Evolutionary conservation across 805 yeast genomes (phyloP).

Genomic region (Wickerhamomyces bisporus): DNA sequence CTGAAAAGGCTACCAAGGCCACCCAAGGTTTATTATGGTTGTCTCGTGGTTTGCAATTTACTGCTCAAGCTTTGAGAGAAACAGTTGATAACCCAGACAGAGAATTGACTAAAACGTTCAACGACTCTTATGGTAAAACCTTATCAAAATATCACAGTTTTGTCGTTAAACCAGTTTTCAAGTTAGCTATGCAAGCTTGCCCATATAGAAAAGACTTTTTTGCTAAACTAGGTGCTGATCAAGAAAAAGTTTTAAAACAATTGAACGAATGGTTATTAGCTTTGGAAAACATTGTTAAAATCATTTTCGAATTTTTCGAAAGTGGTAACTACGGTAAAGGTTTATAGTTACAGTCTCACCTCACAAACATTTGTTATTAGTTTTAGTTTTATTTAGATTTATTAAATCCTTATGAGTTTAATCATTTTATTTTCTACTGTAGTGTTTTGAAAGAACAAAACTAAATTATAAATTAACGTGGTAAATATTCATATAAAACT

Average conservation of each 20-base stretch:
- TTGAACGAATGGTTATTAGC: constrained; percentile 71
- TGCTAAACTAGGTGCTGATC: constrained; percentile 73
- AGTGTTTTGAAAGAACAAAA: too few relatives aligned
- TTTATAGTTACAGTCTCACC: constrained; percentile 37
- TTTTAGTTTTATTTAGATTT: background rate
- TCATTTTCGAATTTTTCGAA: constrained; percentile 69
- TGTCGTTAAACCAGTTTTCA: constrained; percentile 80
- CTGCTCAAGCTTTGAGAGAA: constrained; percentile 85
- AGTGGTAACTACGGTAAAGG: constrained; percentile 88
- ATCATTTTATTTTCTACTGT: too few relatives aligned
- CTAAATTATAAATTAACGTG: too few relatives aligned
- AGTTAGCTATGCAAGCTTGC: constrained; percentile 92
- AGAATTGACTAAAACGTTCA: constrained; percentile 74
- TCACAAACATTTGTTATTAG: too few relatives aligned
- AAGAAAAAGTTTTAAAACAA: constrained; percentile 59
- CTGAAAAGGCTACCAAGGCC: constrained; percentile 62
- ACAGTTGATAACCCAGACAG: constrained; percentile 54
- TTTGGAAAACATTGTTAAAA: constrained; percentile 66
- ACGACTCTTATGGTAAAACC: constrained; percentile 79
- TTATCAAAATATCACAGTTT: constrained; percentile 77
- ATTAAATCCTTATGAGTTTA: too few relatives aligned
- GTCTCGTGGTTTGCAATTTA: constrained; percentile 78
- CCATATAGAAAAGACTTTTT: constrained; percentile 87
- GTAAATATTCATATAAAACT: background rate
- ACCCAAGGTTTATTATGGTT: constrained; percentile 91